phyloP scores from a whole-genome alignment of 768 basidiomycete genomes.

The Mycena capillaripes region DNA sequence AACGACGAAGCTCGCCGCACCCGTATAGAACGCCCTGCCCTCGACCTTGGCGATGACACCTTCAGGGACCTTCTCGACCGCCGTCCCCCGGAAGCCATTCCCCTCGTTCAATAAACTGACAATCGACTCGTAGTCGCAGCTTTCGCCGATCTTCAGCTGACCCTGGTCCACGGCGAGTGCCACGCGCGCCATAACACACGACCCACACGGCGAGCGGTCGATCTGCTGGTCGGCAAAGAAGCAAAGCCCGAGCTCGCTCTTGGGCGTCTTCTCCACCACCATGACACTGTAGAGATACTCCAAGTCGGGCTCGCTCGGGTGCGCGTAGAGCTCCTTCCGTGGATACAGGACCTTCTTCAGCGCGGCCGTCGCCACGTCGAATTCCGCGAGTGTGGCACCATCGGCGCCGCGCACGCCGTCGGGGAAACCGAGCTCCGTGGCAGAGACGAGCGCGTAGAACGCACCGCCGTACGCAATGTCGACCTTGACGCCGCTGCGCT shows the following conservation, averaged over 20 bases:
- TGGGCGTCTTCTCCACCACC: conserved; percentile 45
- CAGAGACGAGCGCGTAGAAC: conserved; percentile 55
- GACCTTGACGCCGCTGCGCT: conserved; percentile 39
- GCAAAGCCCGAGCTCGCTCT: conserved; percentile 44
- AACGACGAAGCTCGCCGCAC: conserved; percentile 38
- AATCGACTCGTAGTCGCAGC: conserved; percentile 50
- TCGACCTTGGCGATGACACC: conserved; percentile 46
- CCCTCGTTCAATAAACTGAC: conserved; percentile 41
- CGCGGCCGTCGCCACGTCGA: conserved; percentile 47
- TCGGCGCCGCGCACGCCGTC: conserved; percentile 33
- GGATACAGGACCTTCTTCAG: conserved; percentile 43
- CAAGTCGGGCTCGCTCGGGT: conserved; percentile 49
- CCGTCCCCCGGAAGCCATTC: conserved; percentile 44
- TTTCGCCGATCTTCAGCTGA: conserved; percentile 42
- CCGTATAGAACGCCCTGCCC: conserved; percentile 50
- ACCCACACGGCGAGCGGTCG: conserved; percentile 56
- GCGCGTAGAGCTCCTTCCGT: conserved; percentile 42
- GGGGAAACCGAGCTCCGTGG: conserved; percentile 51
- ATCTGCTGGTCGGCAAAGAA: conserved; percentile 57
- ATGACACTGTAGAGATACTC: conserved; percentile 56
- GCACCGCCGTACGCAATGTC: conserved; percentile 57
- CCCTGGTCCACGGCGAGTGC: conserved; percentile 52
- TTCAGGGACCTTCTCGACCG: conserved; percentile 33
- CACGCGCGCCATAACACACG: conserved; percentile 54
- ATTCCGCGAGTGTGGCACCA: conserved; percentile 33